Evolutionary conservation across 257 asterid species (phyloP).

Genomic region (Penstemon newberryi): DNA sequence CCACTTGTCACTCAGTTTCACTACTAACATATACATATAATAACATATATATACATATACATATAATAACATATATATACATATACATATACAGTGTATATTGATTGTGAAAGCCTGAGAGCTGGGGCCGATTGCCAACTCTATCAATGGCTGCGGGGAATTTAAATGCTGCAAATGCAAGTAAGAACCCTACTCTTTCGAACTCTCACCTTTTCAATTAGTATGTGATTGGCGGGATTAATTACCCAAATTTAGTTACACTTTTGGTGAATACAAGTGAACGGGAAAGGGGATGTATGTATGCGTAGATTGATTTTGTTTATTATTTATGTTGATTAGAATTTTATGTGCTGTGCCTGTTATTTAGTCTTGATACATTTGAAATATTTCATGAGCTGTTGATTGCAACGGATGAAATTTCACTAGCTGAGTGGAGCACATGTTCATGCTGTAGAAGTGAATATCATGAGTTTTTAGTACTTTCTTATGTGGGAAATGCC

Average conservation of each 20-base stretch:
- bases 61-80: too few species aligned
- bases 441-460: background rate
- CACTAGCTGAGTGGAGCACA: background rate
- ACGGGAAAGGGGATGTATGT: background rate
- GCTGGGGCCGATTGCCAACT: slow-evolving; percentile 13
- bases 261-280: background rate
- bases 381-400: background rate
- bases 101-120: slow-evolving; percentile 26
- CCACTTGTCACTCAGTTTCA: too few species aligned
- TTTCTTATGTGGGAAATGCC: background rate
- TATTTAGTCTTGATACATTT: background rate
- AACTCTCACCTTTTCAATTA: background rate
- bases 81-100: slow-evolving; percentile 5
- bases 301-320: background rate
- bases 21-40: too few species aligned
- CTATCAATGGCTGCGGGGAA: slow-evolving; percentile 28
- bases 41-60: too few species aligned
- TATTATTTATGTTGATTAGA: background rate
- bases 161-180: slow-evolving; percentile 25
- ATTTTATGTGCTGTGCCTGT: too few species aligned
- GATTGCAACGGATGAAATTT: slow-evolving; percentile 5
- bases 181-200: slow-evolving; percentile 25
- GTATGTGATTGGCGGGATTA: background rate
- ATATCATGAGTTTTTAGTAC: too few species aligned
- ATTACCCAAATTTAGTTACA: too few species aligned